Evolutionary conservation across 2,329 filamentous ascomycete genomes (phyloP).

Genomic region (Ustulina deusta): DNA sequence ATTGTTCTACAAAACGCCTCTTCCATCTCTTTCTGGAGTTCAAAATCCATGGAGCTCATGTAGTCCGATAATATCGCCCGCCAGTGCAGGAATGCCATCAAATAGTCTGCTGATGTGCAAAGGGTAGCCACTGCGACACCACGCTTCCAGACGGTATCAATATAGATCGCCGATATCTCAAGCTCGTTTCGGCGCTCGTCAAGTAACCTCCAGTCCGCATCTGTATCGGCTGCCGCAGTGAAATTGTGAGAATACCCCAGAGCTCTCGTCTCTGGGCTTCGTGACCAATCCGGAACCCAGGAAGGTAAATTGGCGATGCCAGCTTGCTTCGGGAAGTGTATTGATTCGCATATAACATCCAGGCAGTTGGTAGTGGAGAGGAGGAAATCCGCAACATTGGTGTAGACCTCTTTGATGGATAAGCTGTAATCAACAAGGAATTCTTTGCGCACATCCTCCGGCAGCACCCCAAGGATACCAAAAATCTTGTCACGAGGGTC

Average conservation of each 20-base stretch:
- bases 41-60: slow-evolving; percentile 7
- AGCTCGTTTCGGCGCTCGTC: slow-evolving; percentile 47
- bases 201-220: slow-evolving; percentile 43
- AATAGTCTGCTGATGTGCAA: slow-evolving; percentile 48
- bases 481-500: slow-evolving; percentile 55
- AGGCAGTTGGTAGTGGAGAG: slow-evolving; percentile 45
- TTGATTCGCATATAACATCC: slow-evolving; percentile 53
- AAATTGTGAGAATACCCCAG: slow-evolving; percentile 42
- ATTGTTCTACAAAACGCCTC: slow-evolving; percentile 51
- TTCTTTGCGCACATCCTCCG: slow-evolving; percentile 43
- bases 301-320: slow-evolving; percentile 48
- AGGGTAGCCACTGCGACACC: slow-evolving; percentile 50
- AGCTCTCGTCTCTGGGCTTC: slow-evolving; percentile 41
- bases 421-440: slow-evolving; percentile 51
- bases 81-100: slow-evolving; percentile 55
- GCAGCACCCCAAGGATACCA: slow-evolving; percentile 52
- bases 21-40: slow-evolving; percentile 29
- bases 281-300: slow-evolving; percentile 55
- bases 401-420: slow-evolving; percentile 52
- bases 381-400: slow-evolving; percentile 51
- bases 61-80: slow-evolving; percentile 45
- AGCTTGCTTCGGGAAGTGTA: slow-evolving; percentile 49
- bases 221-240: slow-evolving; percentile 36
- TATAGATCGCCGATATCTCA: slow-evolving; percentile 48
- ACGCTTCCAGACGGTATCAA: slow-evolving; percentile 45